Base-by-base conservation (phyloP, 306 rosid genomes). In the Parietaria judaica region DNA sequence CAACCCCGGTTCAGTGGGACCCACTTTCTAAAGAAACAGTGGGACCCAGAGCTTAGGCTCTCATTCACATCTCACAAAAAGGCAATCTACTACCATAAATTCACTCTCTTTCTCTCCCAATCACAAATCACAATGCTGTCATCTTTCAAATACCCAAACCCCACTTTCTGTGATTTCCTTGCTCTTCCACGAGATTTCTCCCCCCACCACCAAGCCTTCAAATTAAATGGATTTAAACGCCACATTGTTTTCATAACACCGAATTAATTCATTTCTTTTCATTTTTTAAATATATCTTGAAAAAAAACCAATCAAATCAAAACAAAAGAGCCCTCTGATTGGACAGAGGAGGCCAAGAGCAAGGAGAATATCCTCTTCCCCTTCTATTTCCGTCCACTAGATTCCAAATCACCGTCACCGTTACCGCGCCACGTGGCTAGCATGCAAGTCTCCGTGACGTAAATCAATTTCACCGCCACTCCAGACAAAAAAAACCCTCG, bases 401-500 rank as follows among this genome's bases (percentile, higher is more conserved):
- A 46, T 8, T 9, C 17, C 53, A 51, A 55, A 1, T 41, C 35
- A 53, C 63, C 36, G 45, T 16, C 68, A 9, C 36, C 35, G 50
- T 37, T 38, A 6, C 23, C 11, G 9, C 4, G 51, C 63, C 72
- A 73, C 69, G 72, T 6, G 77, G 43, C 77, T 16, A 15, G 23
- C 77, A 72, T 61, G 77, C 72, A 72, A 31, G 39, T 36, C 7
- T 4, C 35, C 36, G 14, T 3, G 8, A 59, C 54, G 60, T 53
- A 38, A 14, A 14, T 15, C 13, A 14, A 38, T 8, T 39, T 46
- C 6, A 10, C 13, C 11, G 7, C 45, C 45, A 41, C 45, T 41
- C 45, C 45, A 41, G 9, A 41, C 9, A 5, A 41, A 3, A 11
- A 45, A 7, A 66, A 10, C 64, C 67, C 58, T 17, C 8, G 6